Base-by-base conservation (phyloP, 106 monocot genomes). In the Dendrobium chrysotoxum region DNA sequence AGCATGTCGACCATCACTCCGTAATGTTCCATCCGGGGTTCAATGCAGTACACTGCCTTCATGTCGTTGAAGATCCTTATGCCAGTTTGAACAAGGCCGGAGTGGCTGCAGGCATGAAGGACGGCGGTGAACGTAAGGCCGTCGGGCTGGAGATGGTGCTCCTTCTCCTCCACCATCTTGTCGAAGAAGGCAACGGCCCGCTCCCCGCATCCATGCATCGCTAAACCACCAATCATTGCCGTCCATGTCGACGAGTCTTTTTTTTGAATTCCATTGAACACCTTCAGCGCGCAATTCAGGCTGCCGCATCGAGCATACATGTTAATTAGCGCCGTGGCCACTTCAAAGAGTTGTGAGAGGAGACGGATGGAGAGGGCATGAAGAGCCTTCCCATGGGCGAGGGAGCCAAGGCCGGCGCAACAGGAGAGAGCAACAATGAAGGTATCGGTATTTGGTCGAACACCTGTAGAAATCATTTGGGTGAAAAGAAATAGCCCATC, bases 301-400 rank as follows among this genome's bases (percentile, higher is more conserved):
- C 58, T 70, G 25, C 88, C 92, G 45, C 90, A 86, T 53, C 81
- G 83, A 9, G 86, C 80, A 35, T 90, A 92, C 86, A 89, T 87
- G 35, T 7, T 50, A 10, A 92, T 79, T 40, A 90, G 58, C 7
- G 86, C 82, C 4, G 88, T 90, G 57, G 87, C 84, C 2, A 86
- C 25, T 30, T 75, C 54, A 6, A 54, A 71, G 7, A 79, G 42
- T 6, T 3, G 7, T 7, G 40, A 5, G 21, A 76, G 76, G 12
- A n/a, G 9, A 16, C 77, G 28, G 17, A 75, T 21, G 21, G 77
- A 25, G 9, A 85, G 67, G 16, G 67, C 20, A 70, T 76, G 79
- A 41, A 85, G 78, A 11, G 44, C 41, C 75, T 66, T 42, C 17
- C 90, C 87, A 4, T 71, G 44, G 16, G 40, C 3, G 4, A 85